These are phyloP conservation scores for Sclerotiophoma versabilis DNA, from an alignment of 2,329 filamentous ascomycete genomes.

Conservation along the genomic window DNA sequence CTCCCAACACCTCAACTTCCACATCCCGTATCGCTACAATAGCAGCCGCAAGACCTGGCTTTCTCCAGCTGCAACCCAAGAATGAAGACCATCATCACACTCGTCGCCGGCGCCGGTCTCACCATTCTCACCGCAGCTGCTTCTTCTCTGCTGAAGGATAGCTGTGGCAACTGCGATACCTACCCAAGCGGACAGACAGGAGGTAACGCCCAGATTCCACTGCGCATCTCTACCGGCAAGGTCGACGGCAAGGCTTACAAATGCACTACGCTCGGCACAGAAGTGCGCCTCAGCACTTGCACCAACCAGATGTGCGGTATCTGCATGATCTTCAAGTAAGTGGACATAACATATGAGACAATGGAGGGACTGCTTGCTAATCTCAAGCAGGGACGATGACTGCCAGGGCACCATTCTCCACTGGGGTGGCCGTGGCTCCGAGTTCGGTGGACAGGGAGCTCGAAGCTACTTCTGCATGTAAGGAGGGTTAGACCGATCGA, in stretches of 20 bases:
- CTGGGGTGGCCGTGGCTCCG: neutral
- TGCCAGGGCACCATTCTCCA: constrained; percentile 6
- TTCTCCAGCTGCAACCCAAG: neutral
- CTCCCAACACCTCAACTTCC: neutral
- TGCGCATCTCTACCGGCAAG: neutral
- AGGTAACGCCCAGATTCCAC: constrained; percentile 8
- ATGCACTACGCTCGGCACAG: constrained; percentile 6
- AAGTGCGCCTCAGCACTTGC: constrained; percentile 4
- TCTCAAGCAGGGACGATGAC: neutral
- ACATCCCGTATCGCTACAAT: neutral
- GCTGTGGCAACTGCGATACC: constrained; percentile 11
- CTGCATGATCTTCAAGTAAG: constrained; percentile 13
- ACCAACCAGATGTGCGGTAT: constrained; percentile 1
- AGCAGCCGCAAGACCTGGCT: neutral
- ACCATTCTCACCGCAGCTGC: neutral
- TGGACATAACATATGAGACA: neutral
- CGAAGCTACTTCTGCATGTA: constrained; percentile 10
- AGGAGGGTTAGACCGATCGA: neutral
- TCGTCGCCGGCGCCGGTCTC: neutral
- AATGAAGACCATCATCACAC: neutral
- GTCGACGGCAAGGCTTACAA: constrained; percentile 2
- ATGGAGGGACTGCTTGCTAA: too few species aligned
- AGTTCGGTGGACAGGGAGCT: constrained; percentile 2
- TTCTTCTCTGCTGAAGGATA: neutral
- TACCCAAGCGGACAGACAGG: neutral